Evolutionary conservation across 176 grass and related monocot genomes (phyloP).

Genomic region (Triticum monococcum): DNA sequence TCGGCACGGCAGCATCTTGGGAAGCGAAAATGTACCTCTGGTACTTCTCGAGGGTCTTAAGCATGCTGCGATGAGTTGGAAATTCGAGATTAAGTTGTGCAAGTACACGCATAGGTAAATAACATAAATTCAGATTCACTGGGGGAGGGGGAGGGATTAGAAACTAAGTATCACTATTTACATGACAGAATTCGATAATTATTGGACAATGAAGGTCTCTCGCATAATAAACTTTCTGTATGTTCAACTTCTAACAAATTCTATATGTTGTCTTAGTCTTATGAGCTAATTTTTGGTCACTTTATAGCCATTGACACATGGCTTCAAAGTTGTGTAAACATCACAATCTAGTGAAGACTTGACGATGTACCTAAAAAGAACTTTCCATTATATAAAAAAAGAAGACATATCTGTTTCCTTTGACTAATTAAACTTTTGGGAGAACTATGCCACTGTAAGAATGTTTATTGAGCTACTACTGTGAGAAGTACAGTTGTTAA

Average conservation of each 20-base stretch:
- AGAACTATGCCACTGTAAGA: not conserved
- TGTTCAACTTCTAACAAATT: not conserved
- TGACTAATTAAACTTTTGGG: not conserved
- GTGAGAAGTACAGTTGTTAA: too few species aligned
- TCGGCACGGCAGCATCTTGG: conserved; percentile 37
- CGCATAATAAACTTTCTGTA: not conserved
- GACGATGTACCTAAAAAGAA: too few species aligned
- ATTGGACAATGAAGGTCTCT: not conserved
- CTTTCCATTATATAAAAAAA: too few species aligned
- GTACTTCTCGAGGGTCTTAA: conserved; percentile 78
- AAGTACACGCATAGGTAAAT: not conserved
- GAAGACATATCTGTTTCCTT: not conserved
- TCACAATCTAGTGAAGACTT: not conserved
- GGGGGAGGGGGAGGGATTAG: not conserved
- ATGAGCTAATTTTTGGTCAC: not conserved
- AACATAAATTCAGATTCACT: not conserved
- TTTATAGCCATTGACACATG: not conserved
- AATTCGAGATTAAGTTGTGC: conserved; percentile 4
- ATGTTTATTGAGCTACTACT: too few species aligned
- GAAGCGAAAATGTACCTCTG: conserved; percentile 57
- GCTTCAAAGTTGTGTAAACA: not conserved
- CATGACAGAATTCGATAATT: not conserved
- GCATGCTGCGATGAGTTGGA: conserved; percentile 45
- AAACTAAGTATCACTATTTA: not conserved
- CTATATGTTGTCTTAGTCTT: not conserved